phyloP scores from a whole-genome alignment of 768 basidiomycete species.

The Rickenella mellea region DNA sequence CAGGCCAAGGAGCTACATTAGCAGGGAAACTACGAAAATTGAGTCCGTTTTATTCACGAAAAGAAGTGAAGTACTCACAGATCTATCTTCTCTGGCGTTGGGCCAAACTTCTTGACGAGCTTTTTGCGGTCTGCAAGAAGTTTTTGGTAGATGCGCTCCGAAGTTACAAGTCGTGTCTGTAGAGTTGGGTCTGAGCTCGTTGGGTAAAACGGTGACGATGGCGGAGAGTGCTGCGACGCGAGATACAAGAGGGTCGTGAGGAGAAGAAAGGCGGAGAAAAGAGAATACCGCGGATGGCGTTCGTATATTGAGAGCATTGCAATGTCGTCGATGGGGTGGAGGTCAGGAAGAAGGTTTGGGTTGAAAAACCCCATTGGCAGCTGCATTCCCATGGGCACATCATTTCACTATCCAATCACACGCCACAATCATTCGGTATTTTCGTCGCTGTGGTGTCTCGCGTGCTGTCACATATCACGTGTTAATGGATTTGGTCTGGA shows the following conservation, averaged over 20 bases:
- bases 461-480: too few relatives aligned
- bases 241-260: constrained; percentile 39
- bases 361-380: too few relatives aligned
- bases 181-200: constrained; percentile 22
- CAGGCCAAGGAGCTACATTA: constrained; percentile 40
- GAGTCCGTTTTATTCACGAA: too few relatives aligned
- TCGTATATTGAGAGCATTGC: constrained; percentile 1
- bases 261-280: constrained; percentile 32
- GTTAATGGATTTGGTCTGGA: too few relatives aligned
- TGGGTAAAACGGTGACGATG: constrained; percentile 11
- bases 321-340: too few relatives aligned
- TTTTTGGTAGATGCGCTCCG: constrained; percentile 38
- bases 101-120: constrained; percentile 47
- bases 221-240: constrained; percentile 22
- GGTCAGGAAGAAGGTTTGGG: too few relatives aligned
- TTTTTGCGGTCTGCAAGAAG: constrained; percentile 29
- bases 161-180: constrained; percentile 28
- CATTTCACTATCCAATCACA: too few relatives aligned
- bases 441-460: too few relatives aligned
- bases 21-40: constrained; percentile 43
- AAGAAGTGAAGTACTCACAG: too few relatives aligned
- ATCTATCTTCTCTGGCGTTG: constrained; percentile 14
- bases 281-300: constrained; percentile 44
- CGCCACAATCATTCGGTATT: too few relatives aligned
- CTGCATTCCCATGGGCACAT: too few relatives aligned